phyloP scores from a whole-genome alignment of 768 basidiomycete genomes.

The Trametes cubensis region DNA sequence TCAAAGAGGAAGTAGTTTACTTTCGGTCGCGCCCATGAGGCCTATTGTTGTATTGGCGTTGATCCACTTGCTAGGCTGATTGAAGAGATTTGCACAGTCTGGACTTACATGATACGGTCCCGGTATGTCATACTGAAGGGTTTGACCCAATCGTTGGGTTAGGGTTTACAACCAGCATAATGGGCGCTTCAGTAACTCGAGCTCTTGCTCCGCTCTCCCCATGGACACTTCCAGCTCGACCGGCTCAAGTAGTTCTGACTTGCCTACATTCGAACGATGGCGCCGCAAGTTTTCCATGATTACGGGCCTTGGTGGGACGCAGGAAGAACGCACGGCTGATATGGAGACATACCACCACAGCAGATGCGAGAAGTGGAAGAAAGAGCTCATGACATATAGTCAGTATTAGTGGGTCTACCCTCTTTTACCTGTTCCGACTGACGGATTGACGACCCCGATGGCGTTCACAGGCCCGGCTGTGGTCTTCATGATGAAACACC shows the following conservation, averaged over 20 bases:
- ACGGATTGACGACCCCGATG: neutral
- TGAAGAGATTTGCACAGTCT: too few relatives aligned
- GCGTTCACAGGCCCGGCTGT: conserved; percentile 71
- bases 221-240: conserved; percentile 22
- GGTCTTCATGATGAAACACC: conserved; percentile 90
- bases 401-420: conserved; percentile 34
- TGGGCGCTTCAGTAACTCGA: neutral
- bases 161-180: neutral
- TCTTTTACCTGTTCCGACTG: neutral
- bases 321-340: conserved; percentile 44
- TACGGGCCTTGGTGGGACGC: conserved; percentile 53
- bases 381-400: conserved; percentile 51
- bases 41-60: neutral
- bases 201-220: conserved; percentile 2
- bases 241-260: conserved; percentile 19
- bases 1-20: too few relatives aligned
- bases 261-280: conserved; percentile 52
- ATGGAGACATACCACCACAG: conserved; percentile 43
- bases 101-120: too few relatives aligned
- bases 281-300: conserved; percentile 48
- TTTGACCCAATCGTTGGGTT: neutral
- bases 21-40: too few relatives aligned
- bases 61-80: neutral
- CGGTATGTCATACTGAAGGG: too few relatives aligned
- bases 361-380: conserved; percentile 56